Evolutionary conservation across 108 stramenopile genomes (phyloP).

Genomic region (Fistulifera solaris): DNA sequence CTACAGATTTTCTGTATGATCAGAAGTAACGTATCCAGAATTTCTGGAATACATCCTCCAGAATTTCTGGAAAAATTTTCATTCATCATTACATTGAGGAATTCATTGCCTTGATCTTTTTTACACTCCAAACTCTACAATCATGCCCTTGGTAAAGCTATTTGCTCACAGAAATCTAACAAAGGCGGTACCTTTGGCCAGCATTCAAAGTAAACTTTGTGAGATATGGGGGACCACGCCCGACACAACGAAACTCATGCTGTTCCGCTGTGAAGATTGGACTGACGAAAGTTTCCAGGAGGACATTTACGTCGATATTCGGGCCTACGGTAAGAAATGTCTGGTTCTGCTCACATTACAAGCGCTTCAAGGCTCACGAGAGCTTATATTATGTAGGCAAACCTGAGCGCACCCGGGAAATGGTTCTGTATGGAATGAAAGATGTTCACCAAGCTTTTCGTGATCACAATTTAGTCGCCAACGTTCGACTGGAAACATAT

Average conservation of each 20-base stretch:
- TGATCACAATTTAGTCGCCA: constrained; percentile 54
- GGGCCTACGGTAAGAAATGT: constrained; percentile 46
- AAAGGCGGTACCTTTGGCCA: constrained; percentile 48
- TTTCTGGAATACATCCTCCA: no score
- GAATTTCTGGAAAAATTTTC: no score
- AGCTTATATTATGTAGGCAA: constrained; percentile 2
- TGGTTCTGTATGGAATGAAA: constrained; percentile 58
- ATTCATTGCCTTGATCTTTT: no score
- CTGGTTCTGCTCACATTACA: background rate
- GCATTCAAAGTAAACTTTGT: constrained; percentile 51
- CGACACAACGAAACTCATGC: constrained; percentile 56
- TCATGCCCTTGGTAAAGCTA: constrained; percentile 72
- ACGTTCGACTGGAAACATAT: constrained; percentile 60
- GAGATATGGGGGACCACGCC: constrained; percentile 63
- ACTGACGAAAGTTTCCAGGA: constrained; percentile 62
- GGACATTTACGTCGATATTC: constrained; percentile 59
- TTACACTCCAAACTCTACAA: no score
- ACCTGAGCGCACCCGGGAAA: constrained; percentile 54
- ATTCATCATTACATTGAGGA: no score
- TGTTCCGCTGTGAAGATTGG: constrained; percentile 63
- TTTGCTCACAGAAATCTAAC: constrained; percentile 42
- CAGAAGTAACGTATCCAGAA: no score
- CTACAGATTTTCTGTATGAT: no score
- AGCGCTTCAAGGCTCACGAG: background rate
- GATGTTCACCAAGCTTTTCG: constrained; percentile 50